Conservation (phyloP, 805 yeast species). For the Pichia exigua region DNA sequence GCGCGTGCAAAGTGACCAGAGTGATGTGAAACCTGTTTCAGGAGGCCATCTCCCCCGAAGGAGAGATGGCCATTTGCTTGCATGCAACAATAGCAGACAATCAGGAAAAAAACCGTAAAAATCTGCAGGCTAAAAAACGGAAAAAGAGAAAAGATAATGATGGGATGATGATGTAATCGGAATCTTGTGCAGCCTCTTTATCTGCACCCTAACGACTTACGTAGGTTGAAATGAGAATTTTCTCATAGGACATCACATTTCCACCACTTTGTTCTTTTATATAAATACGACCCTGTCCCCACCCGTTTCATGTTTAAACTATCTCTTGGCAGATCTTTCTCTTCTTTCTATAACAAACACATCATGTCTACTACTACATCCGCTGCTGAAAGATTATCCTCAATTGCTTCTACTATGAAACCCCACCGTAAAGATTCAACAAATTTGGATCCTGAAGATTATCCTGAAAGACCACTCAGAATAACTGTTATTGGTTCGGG, state of each 20-base stretch:
- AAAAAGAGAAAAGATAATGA: not conserved
- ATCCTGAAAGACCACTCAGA: constrained; percentile 35
- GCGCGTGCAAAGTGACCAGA: not conserved
- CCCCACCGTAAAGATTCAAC: constrained; percentile 16
- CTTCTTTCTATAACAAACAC: not conserved
- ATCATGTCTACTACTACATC: constrained; percentile 7
- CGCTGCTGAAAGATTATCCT: constrained; percentile 21
- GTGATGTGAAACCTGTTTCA: too few species aligned
- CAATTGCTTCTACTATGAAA: constrained; percentile 14
- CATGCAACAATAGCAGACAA: too few species aligned
- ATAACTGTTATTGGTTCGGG: constrained; percentile 90
- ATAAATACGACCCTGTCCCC: not conserved
- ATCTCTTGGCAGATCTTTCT: not conserved
- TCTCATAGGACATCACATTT: not conserved
- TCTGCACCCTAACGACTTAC: not conserved
- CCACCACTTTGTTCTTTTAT: not conserved
- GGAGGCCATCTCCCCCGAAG: too few species aligned
- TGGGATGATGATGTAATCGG: not conserved
- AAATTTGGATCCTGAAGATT: constrained; percentile 14
- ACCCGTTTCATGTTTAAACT: not conserved
- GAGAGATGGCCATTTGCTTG: too few species aligned
- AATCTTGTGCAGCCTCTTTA: not conserved
- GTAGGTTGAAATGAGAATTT: not conserved
- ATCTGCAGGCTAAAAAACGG: too few species aligned
- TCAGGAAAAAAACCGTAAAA: too few species aligned